Evolutionary conservation across 768 basidiomycete species (phyloP).

Genomic region (Pulveroboletus sp.): DNA sequence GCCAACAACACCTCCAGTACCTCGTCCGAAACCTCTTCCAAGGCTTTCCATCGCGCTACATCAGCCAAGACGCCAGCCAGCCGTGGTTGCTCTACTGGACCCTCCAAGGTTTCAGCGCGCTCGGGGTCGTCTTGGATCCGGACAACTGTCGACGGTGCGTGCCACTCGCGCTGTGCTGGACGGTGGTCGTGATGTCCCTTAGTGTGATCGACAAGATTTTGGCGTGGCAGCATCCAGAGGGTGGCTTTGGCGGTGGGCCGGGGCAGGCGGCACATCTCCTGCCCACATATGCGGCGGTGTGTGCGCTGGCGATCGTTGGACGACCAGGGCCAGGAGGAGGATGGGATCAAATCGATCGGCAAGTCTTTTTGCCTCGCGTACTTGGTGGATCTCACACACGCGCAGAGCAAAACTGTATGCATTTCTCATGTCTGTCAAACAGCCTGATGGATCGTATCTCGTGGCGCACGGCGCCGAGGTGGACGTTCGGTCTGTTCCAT

Average conservation of each 20-base stretch:
- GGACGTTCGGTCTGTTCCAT: slow-evolving; percentile 73
- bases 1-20: slow-evolving; percentile 70
- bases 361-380: slow-evolving; percentile 12
- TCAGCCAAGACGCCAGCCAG: slow-evolving; percentile 88
- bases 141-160: slow-evolving; percentile 69
- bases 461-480: slow-evolving; percentile 88
- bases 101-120: slow-evolving; percentile 73
- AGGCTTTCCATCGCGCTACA: slow-evolving; percentile 78
- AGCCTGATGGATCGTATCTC: slow-evolving; percentile 89
- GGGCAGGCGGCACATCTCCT: slow-evolving; percentile 86
- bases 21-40: slow-evolving; percentile 70
- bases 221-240: slow-evolving; percentile 78
- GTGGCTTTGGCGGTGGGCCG: slow-evolving; percentile 92
- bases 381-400: background rate
- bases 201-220: slow-evolving; percentile 83
- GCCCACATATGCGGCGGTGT: slow-evolving; percentile 87
- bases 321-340: slow-evolving; percentile 68
- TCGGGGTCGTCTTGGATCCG: slow-evolving; percentile 79
- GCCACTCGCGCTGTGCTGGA: background rate
- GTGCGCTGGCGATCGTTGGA: slow-evolving; percentile 79
- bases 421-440: slow-evolving; percentile 91
- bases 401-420: slow-evolving; percentile 69
- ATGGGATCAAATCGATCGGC: slow-evolving; percentile 88
- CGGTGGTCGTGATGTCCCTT: background rate
- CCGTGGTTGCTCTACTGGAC: slow-evolving; percentile 97